Evolutionary conservation across 2,329 filamentous ascomycete genomes (phyloP), one percentile per base, ranked within the genome.

Genomic region (Sporothrix variecibatus): DNA sequence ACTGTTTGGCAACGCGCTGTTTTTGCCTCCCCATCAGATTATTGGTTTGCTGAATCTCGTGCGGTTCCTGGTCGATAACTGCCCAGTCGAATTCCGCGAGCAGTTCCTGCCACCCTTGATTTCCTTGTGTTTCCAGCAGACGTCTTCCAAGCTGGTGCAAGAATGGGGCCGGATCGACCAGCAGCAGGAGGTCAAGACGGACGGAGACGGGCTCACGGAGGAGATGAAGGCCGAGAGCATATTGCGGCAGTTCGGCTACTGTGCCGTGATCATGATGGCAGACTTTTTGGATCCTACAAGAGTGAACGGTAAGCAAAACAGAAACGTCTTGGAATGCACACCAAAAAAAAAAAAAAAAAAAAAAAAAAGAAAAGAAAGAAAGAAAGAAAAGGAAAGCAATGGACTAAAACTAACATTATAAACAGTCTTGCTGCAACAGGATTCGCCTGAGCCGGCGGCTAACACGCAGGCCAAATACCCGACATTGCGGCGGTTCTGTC

Each of bases 221-320:
- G 96, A 99, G 84, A 99, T 99, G 96, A 97, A 98, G 83, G 92
- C 94, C 7, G 96, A 99, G 82, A 98, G 95, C 80, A 97, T 99
- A 40, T 85, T 99, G 64, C 90, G 96, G 26, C 94, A 98, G 81
- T 87, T 98, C 69, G 98, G 95, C 0, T 96, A 97, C 82, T 94
- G 94, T 3, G 94, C 95, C 0, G 94, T 98, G 40, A 91, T 96
- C 78, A 94, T 98, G 87, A 92, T 98, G 76, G 94, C 94, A 8
- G 93, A 94, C 77, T 91, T 98, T 78, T 86, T 99, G 28, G 95
- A 97, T 80, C 93, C 94, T 17, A 86, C 87, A 68, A 85, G 89
- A 83, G 86, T 83, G 81, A 91, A 77, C 26, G 70, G 90, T 91
- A 85, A 71, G 20, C 53, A 60, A 62, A 20, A 8, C 31, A 62